Conservation (phyloP, 208 protist species). For the Acanthamoeba sp. region DNA sequence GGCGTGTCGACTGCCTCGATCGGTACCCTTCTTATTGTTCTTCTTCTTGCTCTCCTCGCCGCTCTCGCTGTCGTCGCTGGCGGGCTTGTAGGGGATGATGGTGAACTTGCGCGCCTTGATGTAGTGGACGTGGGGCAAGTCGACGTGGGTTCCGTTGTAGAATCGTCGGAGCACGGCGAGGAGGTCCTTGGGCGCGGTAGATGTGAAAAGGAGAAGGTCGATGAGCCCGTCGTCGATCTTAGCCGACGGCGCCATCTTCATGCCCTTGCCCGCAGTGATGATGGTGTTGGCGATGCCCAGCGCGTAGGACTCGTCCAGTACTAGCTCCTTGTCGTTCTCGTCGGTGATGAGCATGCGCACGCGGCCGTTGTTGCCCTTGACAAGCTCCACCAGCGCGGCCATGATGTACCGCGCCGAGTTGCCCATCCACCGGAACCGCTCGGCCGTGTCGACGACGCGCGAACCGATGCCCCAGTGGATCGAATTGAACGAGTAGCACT, state of each 20-base stretch:
- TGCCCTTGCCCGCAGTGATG: constrained; percentile 68
- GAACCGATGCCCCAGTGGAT: constrained; percentile 70
- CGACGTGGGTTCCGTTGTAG: constrained; percentile 64
- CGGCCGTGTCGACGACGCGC: not conserved
- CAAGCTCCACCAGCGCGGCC: constrained; percentile 42
- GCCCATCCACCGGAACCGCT: constrained; percentile 56
- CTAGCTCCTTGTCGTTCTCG: constrained; percentile 11
- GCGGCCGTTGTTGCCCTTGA: constrained; percentile 32
- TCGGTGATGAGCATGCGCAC: constrained; percentile 3
- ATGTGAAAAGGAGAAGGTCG: constrained; percentile 35
- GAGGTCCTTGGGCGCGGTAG: not conserved
- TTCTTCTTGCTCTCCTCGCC: not conserved
- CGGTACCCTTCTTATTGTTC: not conserved
- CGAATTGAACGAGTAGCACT: constrained; percentile 73
- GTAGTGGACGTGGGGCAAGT: not conserved
- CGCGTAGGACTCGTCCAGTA: not conserved
- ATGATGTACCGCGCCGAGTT: constrained; percentile 34
- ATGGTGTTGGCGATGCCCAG: constrained; percentile 67
- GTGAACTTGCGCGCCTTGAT: constrained; percentile 21
- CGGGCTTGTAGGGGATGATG: constrained; percentile 10
- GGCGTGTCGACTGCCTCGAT: not conserved
- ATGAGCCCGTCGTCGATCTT: constrained; percentile 70
- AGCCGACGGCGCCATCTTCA: constrained; percentile 45
- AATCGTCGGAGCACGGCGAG: not conserved
- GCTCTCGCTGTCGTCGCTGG: not conserved